A percentile compares a stretch with the other conserved stretches of the same genome.
These are phyloP conservation scores for Chaetomium strumarium DNA, from an alignment of 2,329 filamentous ascomycete genomes.

Conservation along the genomic window DNA sequence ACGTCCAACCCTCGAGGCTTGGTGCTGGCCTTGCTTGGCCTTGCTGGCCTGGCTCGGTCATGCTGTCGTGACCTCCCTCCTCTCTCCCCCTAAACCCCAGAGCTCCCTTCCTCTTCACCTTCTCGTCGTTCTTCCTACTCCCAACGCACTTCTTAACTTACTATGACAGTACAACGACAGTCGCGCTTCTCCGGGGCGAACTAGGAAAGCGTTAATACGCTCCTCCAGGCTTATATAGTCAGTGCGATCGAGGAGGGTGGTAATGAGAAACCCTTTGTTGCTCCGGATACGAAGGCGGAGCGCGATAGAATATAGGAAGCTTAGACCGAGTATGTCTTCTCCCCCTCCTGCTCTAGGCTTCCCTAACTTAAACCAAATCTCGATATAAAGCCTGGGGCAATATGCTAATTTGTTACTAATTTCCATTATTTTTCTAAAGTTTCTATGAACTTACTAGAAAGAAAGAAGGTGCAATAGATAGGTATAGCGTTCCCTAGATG, in stretches of 20 bases:
- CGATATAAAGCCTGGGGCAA: slow-evolving; percentile 1
- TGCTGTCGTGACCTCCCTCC: no score
- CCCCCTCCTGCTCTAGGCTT: background rate
- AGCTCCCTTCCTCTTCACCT: background rate
- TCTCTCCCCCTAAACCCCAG: background rate
- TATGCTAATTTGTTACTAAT: slow-evolving; percentile 6
- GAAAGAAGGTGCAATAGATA: background rate
- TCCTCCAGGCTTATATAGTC: slow-evolving; percentile 5
- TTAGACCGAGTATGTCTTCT: slow-evolving; percentile 12
- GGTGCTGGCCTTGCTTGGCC: no score
- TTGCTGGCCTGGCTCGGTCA: no score
- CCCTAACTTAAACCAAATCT: background rate
- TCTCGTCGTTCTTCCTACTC: slow-evolving; percentile 9
- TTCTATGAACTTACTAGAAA: slow-evolving; percentile 4
- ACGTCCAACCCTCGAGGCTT: no score
- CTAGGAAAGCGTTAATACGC: slow-evolving; percentile 9
- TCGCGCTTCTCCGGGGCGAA: slow-evolving; percentile 10
- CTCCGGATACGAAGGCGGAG: slow-evolving; percentile 6
- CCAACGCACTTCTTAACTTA: slow-evolving; percentile 3
- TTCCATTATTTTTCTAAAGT: slow-evolving; percentile 5
- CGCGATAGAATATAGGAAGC: slow-evolving; percentile 9
- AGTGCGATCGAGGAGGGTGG: slow-evolving; percentile 6
- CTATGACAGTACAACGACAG: slow-evolving; percentile 5
- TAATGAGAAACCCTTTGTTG: slow-evolving; percentile 13
- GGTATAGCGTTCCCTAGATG: background rate